Evolutionary conservation across 768 basidiomycete genomes (phyloP).

Genomic region (Clavaria fumosa): DNA sequence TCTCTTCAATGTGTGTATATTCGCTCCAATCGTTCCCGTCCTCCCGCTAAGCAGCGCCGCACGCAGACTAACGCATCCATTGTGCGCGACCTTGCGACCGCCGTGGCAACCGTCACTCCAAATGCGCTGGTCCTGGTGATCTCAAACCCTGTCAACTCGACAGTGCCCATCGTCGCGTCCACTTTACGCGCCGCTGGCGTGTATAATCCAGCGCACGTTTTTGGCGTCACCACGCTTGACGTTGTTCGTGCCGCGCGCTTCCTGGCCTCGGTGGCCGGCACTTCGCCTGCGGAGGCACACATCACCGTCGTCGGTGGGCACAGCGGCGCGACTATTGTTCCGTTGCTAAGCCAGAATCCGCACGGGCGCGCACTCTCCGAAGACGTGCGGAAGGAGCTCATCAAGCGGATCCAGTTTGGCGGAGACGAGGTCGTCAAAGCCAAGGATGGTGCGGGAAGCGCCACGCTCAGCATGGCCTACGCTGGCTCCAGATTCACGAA

Average conservation of each 20-base stretch:
- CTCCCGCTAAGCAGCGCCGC: constrained; percentile 2
- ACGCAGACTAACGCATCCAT: constrained; percentile 89
- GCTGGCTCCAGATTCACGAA: constrained; percentile 86
- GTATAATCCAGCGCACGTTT: constrained; percentile 77
- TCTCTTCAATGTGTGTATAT: constrained; percentile 70
- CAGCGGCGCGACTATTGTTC: constrained; percentile 94
- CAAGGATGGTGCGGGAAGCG: constrained; percentile 89
- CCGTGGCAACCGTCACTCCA: constrained; percentile 74
- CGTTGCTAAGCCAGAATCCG: constrained; percentile 73
- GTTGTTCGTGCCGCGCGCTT: constrained; percentile 94
- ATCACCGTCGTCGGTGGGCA: constrained; percentile 92
- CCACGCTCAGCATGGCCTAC: constrained; percentile 90
- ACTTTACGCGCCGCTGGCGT: constrained; percentile 85
- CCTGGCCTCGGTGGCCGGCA: constrained; percentile 53
- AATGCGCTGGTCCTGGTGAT: constrained; percentile 92
- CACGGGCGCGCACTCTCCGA: constrained; percentile 60
- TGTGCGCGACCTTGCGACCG: constrained; percentile 86
- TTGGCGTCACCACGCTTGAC: constrained; percentile 97
- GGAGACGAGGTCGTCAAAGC: constrained; percentile 99
- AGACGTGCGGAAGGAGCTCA: constrained; percentile 60
- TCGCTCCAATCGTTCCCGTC: background rate
- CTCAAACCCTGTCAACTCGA: constrained; percentile 97
- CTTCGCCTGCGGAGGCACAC: constrained; percentile 46
- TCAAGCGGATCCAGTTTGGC: constrained; percentile 92
- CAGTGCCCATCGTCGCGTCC: constrained; percentile 91